Percentiles rank a stretch among this genome's conserved stretches.
Conservation (phyloP, 495 filamentous ascomycete species). For the Aspergillus sclerotiicarbonarius region DNA sequence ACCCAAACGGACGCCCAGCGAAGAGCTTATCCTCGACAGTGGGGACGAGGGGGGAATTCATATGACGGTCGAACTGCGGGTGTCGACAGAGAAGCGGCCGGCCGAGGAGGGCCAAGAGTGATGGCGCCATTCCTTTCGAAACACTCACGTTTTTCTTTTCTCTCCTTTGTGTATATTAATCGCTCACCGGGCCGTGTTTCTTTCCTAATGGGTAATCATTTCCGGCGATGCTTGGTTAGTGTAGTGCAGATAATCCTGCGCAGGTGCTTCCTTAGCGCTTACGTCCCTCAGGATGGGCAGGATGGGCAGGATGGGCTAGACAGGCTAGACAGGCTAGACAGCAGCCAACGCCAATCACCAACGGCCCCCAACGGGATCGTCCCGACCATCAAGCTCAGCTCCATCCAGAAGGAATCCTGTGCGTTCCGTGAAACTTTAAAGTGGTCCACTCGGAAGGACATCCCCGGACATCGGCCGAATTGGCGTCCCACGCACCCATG, state of each 20-base stretch:
- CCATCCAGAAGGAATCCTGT: too few relatives aligned
- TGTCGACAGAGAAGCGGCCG: slow-evolving; percentile 29
- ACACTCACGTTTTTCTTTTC: background rate
- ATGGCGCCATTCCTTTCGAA: background rate
- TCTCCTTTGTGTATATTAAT: background rate
- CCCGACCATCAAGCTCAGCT: too few relatives aligned
- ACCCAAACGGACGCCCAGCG: slow-evolving; percentile 35
- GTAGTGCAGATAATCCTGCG: background rate
- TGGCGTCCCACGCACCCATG: background rate
- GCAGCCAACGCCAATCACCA: too few relatives aligned
- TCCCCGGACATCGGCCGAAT: background rate
- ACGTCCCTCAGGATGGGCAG: too few relatives aligned
- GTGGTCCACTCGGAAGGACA: too few relatives aligned
- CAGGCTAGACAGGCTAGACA: too few relatives aligned
- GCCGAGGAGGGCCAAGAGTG: background rate
- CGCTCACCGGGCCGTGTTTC: background rate
- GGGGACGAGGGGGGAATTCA: slow-evolving; percentile 37
- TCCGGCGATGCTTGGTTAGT: too few relatives aligned
- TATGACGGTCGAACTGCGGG: slow-evolving; percentile 47
- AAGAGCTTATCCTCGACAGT: slow-evolving; percentile 43
- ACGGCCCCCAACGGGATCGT: too few relatives aligned
- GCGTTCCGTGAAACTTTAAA: too few relatives aligned
- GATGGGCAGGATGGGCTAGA: too few relatives aligned
- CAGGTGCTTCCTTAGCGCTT: too few relatives aligned
- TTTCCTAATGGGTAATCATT: background rate